Conservation (phyloP, 129 eudicot species). For the Cynara cardunculus region DNA sequence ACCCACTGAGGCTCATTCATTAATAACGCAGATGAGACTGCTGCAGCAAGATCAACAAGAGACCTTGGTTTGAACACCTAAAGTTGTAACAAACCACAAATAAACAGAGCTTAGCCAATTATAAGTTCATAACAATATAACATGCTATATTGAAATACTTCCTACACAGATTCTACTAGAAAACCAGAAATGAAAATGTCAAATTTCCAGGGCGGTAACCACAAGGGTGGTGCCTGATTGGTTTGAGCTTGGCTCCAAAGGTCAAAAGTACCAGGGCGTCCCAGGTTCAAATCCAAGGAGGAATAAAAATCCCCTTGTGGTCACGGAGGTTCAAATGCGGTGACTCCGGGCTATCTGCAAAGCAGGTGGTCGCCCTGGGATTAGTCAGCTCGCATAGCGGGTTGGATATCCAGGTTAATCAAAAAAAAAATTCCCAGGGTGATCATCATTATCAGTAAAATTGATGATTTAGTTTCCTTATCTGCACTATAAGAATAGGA, state of each 20-base stretch:
- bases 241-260: no score
- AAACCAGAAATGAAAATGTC: not conserved
- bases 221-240: no score
- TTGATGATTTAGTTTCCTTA: not conserved
- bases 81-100: constrained; percentile 7
- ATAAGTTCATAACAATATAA: no score
- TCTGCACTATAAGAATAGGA: not conserved
- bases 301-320: no score
- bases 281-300: no score
- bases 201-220: not conserved
- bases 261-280: no score
- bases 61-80: constrained; percentile 93
- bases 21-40: constrained; percentile 86
- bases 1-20: constrained; percentile 98
- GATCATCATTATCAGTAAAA: not conserved
- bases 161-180: not conserved
- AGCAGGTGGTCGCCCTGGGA: no score
- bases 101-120: constrained; percentile 9
- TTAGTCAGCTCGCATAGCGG: no score
- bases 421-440: no score
- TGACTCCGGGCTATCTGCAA: no score
- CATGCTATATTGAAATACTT: not conserved
- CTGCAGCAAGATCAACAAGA: constrained; percentile 95
- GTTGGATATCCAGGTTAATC: no score
- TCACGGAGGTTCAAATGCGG: no score